Evolutionary conservation across 1,284 basidiomycete species (phyloP).

Genomic region (Hypsizygus ulmarius): DNA sequence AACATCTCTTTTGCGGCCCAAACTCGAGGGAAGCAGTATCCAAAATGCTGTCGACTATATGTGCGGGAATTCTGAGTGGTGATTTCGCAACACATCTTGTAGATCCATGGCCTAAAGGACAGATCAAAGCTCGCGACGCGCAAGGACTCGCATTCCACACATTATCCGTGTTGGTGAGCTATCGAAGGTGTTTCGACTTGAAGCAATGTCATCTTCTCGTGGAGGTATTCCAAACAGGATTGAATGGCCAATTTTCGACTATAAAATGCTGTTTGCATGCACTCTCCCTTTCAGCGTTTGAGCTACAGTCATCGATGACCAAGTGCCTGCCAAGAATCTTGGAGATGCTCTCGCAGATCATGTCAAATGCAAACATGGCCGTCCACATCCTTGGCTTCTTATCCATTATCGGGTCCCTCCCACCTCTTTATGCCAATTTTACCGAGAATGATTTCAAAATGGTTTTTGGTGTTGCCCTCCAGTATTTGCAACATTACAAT

Average conservation of each 20-base stretch:
- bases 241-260: constrained; percentile 76
- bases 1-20: constrained; percentile 94
- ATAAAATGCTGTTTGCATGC: constrained; percentile 94
- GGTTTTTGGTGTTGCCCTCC: constrained; percentile 93
- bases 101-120: constrained; percentile 56
- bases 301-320: constrained; percentile 83
- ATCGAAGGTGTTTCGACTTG: constrained; percentile 77
- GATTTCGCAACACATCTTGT: constrained; percentile 55
- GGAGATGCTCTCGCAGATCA: constrained; percentile 89
- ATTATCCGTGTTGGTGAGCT: constrained; percentile 87
- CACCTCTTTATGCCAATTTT: constrained; percentile 85
- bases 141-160: constrained; percentile 88
- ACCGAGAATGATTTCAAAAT: constrained; percentile 91
- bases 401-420: constrained; percentile 78
- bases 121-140: constrained; percentile 76
- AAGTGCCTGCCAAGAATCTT: constrained; percentile 82
- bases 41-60: constrained; percentile 67
- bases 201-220: constrained; percentile 73
- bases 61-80: constrained; percentile 63
- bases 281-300: constrained; percentile 86
- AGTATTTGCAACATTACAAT: constrained; percentile 93
- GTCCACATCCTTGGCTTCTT: constrained; percentile 96
- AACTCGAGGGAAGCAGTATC: constrained; percentile 67
- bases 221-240: constrained; percentile 80
- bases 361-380: constrained; percentile 91